Base-by-base conservation (phyloP, 805 yeast species). In the Ogataea henricii region DNA sequence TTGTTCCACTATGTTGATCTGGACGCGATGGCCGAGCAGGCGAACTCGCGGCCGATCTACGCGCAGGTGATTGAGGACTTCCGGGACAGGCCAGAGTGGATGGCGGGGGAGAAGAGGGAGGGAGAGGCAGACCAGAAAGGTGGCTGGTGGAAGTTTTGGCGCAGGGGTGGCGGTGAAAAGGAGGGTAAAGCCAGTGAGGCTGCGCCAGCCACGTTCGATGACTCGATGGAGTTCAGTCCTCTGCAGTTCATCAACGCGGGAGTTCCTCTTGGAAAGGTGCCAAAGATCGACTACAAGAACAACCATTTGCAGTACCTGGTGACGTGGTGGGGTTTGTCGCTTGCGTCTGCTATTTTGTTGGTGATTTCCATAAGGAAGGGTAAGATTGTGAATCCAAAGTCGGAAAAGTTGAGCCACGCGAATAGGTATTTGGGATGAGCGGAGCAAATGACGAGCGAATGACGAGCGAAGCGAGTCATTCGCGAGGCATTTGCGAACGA, bases 321-420 rank as follows among this genome's bases (percentile, higher is more conserved):
- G 17, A 94, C 99, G 0, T 94, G 99, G 99, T 92, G 88, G 65
- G 96, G 97, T 0, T 77, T 92, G 36, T 82, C 90, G 1, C 58
- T 87, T 34, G 78, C 88, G 32, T 85, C 96, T 30, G 58, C 90
- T 0, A 79, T 85, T 27, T 78, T 89, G 67, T 74, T 94, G 27
- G 55, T 75, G 22, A 62, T 78, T 25, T 78, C 83, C 16, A 55
- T 83, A 48, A 73, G 68, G 52, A 80, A 78, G 60, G 62, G 68
- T 26, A 63, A 49, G 49, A 51, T 63, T 17, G 60, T 65, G 32
- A 72, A 70, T 50, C 76, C 78, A 23, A 53, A 67, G 39, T 62
- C 66, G 16, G 82, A 77, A 22, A 81, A 79, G 54, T 47, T 79
- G 54, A 73, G 60, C 51, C 83, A 79, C 55, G 81, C 42, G 17